Percentiles rank a stretch among this genome's conserved stretches.
Conservation (phyloP, 1,284 basidiomycete genomes). For the Malassezia sp. region DNA sequence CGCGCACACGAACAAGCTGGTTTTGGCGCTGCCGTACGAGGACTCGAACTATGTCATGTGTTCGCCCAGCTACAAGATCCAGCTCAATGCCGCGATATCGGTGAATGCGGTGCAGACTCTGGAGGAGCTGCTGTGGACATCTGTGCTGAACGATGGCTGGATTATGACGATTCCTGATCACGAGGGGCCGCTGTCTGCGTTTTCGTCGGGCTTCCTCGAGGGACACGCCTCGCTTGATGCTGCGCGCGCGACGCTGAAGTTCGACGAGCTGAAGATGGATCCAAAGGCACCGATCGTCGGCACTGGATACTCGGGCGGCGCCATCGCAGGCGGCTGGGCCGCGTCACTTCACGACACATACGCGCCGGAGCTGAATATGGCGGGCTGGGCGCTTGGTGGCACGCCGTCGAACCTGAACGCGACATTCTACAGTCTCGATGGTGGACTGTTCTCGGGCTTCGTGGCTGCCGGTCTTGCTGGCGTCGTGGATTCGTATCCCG, state of each 20-base stretch:
- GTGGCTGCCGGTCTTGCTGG: conserved; percentile 32
- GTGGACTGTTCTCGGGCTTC: conserved; percentile 26
- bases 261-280: conserved; percentile 20
- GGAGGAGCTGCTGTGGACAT: conserved; percentile 14
- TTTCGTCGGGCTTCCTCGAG: conserved; percentile 29
- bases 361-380: conserved; percentile 31
- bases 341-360: conserved; percentile 18
- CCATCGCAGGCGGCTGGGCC: conserved; percentile 30
- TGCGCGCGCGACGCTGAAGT: conserved; percentile 23
- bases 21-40: conserved; percentile 13
- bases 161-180: conserved; percentile 34
- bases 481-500: conserved; percentile 22
- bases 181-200: conserved; percentile 24
- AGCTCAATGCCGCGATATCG: conserved; percentile 4
- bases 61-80: conserved; percentile 15
- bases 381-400: conserved; percentile 33
- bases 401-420: conserved; percentile 29
- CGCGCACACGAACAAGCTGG: conserved; percentile 7
- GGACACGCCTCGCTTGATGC: conserved; percentile 31
- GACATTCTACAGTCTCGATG: conserved; percentile 14
- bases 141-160: conserved; percentile 23
- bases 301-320: conserved; percentile 33
- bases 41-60: conserved; percentile 13
- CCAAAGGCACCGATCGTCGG: conserved; percentile 19
- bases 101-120: conserved; percentile 13